These are phyloP conservation scores for Aspergillus pseudonomiae DNA, from an alignment of 2,329 filamentous ascomycete genomes.

Conservation along the genomic window DNA sequence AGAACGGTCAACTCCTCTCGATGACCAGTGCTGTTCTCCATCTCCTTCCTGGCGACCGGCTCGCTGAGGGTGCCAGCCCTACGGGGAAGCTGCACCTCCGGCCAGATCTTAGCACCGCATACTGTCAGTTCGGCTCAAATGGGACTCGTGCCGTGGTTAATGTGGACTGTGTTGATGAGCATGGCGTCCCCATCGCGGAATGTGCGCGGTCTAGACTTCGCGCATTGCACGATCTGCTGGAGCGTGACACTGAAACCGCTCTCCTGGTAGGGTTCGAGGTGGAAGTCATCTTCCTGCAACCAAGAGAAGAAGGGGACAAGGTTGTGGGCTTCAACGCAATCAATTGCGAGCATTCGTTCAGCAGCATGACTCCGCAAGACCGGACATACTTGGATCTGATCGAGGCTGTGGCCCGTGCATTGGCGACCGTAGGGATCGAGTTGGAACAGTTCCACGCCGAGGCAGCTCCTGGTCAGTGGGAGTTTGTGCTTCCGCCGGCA, in stretches of 20 bases:
- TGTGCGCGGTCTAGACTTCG: not conserved
- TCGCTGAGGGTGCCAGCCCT: conserved; percentile 5
- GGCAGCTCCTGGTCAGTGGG: conserved; percentile 29
- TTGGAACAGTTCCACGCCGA: conserved; percentile 33
- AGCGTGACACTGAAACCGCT: not conserved
- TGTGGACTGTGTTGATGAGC: conserved; percentile 6
- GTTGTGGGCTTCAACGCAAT: not conserved
- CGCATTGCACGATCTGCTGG: not conserved
- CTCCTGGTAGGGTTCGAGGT: not conserved
- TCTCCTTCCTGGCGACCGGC: conserved; percentile 12
- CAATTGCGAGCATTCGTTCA: not conserved
- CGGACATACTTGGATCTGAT: not conserved
- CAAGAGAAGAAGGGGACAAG: not conserved
- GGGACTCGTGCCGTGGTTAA: conserved; percentile 13
- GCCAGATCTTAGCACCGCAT: conserved; percentile 13
- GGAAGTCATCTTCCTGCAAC: not conserved
- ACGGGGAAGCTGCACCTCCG: conserved; percentile 9
- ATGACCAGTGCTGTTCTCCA: not conserved
- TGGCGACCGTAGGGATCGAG: conserved; percentile 18
- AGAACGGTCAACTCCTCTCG: not conserved
- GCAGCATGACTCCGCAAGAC: not conserved
- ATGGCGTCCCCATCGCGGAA: conserved; percentile 14
- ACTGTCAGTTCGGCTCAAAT: conserved; percentile 12
- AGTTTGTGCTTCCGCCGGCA: conserved; percentile 28
- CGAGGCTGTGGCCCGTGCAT: not conserved